phyloP scores from a whole-genome alignment of 305 asterid species.

The Fraxinus greggii region DNA sequence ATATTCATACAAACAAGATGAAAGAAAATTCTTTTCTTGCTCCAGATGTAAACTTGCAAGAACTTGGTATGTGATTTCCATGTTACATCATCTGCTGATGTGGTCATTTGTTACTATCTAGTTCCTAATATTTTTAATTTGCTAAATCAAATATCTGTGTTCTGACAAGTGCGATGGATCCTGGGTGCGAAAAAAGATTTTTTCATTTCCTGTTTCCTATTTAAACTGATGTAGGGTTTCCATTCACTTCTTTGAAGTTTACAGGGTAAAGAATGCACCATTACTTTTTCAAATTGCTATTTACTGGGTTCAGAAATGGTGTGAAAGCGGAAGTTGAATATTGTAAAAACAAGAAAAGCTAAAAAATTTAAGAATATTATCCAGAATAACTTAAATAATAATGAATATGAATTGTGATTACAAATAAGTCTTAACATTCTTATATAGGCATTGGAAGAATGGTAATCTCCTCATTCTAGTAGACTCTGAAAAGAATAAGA shows the following conservation, averaged over 20 bases:
- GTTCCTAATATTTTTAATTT: neutral
- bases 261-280: conserved; percentile 3
- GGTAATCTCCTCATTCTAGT: neutral
- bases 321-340: neutral
- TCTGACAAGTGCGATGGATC: neutral
- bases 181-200: neutral
- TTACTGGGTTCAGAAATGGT: conserved; percentile 1
- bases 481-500: neutral
- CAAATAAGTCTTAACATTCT: neutral
- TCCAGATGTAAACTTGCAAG: conserved; percentile 88
- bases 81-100: conserved; percentile 2
- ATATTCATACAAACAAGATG: conserved; percentile 96
- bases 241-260: conserved; percentile 12
- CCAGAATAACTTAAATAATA: no score
- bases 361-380: neutral
- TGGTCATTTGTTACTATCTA: conserved; percentile 1
- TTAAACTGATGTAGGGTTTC: neutral
- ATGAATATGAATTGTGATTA: neutral
- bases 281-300: conserved; percentile 11
- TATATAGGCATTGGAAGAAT: neutral
- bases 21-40: conserved; percentile 91
- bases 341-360: neutral
- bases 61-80: conserved; percentile 60
- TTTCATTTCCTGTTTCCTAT: neutral
- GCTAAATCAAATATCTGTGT: neutral